Conservation (phyloP, 257 asterid genomes). For the Solanum rostratum region DNA sequence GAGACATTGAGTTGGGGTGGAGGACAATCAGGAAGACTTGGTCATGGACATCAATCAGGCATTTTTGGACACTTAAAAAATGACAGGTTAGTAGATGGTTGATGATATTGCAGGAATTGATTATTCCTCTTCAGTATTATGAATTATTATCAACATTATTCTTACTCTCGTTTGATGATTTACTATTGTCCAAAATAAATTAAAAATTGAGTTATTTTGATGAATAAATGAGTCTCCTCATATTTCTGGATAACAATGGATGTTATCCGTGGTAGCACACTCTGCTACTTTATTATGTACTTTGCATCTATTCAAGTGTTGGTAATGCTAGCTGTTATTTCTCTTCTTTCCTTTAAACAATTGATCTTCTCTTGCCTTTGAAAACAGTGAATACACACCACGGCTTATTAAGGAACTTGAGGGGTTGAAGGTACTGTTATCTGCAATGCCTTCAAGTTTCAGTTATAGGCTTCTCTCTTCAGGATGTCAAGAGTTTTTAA, state of each 20-base stretch:
- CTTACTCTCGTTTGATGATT: not conserved
- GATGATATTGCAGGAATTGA: not conserved
- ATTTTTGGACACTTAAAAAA: conserved; percentile 59
- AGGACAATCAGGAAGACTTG: conserved; percentile 92
- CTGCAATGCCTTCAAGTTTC: not conserved
- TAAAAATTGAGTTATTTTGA: not conserved
- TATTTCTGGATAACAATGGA: not conserved
- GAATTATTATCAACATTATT: not conserved
- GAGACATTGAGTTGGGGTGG: conserved; percentile 97
- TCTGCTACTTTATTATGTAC: not conserved
- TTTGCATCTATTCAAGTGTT: not conserved
- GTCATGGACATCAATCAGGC: conserved; percentile 84
- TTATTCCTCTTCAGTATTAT: not conserved
- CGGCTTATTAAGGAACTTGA: conserved; percentile 80
- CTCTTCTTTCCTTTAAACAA: not conserved
- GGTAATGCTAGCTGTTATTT: not conserved
- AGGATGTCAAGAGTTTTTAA: not conserved
- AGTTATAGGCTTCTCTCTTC: not conserved
- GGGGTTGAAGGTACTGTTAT: conserved; percentile 61
- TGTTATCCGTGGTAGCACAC: not conserved
- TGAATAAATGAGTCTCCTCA: not conserved
- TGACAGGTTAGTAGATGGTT: conserved; percentile 47
- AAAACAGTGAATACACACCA: conserved; percentile 81
- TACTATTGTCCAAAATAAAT: not conserved
- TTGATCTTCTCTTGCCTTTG: not conserved